Evolutionary conservation across 305 asterid species (phyloP).

Genomic region (Fraxinus latifolia): DNA sequence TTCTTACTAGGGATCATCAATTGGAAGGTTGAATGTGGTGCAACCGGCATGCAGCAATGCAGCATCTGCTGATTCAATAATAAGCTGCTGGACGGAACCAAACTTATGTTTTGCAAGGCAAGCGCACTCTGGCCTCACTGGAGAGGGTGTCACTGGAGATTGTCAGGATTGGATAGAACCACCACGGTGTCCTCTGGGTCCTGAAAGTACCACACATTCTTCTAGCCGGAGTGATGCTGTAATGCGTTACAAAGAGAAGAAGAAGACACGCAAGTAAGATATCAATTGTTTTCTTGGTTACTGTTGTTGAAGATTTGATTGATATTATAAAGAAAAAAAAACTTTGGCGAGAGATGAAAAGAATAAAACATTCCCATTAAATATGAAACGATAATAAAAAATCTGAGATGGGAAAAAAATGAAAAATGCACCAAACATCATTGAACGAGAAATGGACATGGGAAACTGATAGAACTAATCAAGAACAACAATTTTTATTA

Average conservation of each 20-base stretch:
- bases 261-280: conserved; percentile 74
- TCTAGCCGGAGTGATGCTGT: conserved; percentile 75
- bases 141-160: conserved; percentile 50
- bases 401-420: neutral
- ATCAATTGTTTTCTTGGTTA: conserved; percentile 2
- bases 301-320: neutral
- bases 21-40: conserved; percentile 34
- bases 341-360: neutral
- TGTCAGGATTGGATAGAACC: conserved; percentile 71
- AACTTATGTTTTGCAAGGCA: conserved; percentile 44
- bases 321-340: neutral
- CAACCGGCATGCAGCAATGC: conserved; percentile 63
- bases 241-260: conserved; percentile 88
- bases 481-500: neutral
- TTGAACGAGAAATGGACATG: neutral
- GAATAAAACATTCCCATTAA: neutral
- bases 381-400: neutral
- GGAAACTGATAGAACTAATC: neutral
- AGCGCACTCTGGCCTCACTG: conserved; percentile 38
- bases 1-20: conserved; percentile 39
- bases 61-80: conserved; percentile 56
- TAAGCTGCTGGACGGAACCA: conserved; percentile 68
- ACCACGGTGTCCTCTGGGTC: conserved; percentile 59
- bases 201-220: conserved; percentile 53
- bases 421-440: neutral